phyloP scores from a whole-genome alignment of 192 early-diverging fungal genomes.

The Endogone sp. region DNA sequence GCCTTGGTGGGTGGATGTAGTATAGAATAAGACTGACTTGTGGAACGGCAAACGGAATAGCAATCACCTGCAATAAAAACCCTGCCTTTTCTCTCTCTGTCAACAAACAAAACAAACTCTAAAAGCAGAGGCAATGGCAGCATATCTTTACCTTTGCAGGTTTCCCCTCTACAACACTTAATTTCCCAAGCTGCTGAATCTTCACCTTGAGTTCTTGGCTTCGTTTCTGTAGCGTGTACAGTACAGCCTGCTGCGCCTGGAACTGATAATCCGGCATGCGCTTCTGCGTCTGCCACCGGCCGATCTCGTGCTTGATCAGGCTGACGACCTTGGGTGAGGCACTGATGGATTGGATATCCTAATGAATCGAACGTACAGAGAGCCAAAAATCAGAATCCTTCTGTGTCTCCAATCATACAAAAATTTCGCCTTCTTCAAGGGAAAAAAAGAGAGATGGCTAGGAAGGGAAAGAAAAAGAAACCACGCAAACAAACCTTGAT shows the following conservation, averaged over 20 bases:
- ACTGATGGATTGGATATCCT: slow-evolving; percentile 37
- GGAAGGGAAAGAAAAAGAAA: too few relatives aligned
- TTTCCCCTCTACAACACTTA: neutral
- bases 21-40: neutral
- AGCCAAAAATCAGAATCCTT: too few relatives aligned
- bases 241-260: slow-evolving; percentile 47
- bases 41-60: too few relatives aligned
- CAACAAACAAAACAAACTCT: too few relatives aligned
- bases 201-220: slow-evolving; percentile 34
- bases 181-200: slow-evolving; percentile 8
- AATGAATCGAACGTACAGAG: neutral
- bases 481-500: slow-evolving; percentile 22
- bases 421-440: neutral
- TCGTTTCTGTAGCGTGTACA: slow-evolving; percentile 48
- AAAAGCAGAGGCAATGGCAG: too few relatives aligned
- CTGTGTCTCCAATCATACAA: neutral
- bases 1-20: neutral
- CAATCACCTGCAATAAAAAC: too few relatives aligned
- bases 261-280: slow-evolving; percentile 48
- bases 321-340: slow-evolving; percentile 49
- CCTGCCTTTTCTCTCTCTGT: too few relatives aligned
- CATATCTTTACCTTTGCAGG: slow-evolving; percentile 14
- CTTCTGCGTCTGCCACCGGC: slow-evolving; percentile 43
- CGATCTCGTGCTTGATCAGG: slow-evolving; percentile 22
- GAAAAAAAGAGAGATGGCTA: too few relatives aligned